Evolutionary conservation across 2,329 filamentous ascomycete species (phyloP).

Genomic region (Cordyceps fumosorosea): DNA sequence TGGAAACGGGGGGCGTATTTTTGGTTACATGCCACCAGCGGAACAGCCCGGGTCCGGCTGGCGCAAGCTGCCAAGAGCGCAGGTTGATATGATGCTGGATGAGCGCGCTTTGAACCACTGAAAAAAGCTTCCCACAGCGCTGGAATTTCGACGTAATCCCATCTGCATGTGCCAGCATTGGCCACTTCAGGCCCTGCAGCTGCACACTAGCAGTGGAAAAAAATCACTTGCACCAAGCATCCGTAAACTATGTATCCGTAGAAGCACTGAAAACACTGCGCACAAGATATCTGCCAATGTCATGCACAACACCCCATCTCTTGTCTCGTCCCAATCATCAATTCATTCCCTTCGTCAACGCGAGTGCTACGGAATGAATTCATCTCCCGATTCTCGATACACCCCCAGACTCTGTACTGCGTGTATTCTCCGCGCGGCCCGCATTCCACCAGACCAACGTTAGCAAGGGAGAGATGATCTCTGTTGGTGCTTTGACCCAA

Average conservation of each 20-base stretch:
- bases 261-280: background rate
- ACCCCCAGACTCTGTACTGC: background rate
- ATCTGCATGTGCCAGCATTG: background rate
- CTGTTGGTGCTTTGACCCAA: background rate
- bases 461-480: background rate
- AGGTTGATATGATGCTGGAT: background rate
- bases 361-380: background rate
- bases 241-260: too few relatives aligned
- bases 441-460: slow-evolving; percentile 1
- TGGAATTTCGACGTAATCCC: background rate
- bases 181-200: background rate
- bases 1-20: background rate
- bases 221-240: too few relatives aligned
- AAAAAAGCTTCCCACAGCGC: background rate
- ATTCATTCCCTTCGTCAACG: background rate
- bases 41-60: slow-evolving; percentile 9
- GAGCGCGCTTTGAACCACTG: too few relatives aligned
- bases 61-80: background rate
- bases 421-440: background rate
- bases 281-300: background rate
- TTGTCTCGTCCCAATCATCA: background rate
- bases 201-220: background rate
- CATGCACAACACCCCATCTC: background rate
- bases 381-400: background rate
- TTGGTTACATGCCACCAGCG: background rate